Evolutionary conservation across 2,329 filamentous ascomycete genomes (phyloP), one percentile per base, ranked within the genome.

Genomic region (Penicillium sp.): DNA sequence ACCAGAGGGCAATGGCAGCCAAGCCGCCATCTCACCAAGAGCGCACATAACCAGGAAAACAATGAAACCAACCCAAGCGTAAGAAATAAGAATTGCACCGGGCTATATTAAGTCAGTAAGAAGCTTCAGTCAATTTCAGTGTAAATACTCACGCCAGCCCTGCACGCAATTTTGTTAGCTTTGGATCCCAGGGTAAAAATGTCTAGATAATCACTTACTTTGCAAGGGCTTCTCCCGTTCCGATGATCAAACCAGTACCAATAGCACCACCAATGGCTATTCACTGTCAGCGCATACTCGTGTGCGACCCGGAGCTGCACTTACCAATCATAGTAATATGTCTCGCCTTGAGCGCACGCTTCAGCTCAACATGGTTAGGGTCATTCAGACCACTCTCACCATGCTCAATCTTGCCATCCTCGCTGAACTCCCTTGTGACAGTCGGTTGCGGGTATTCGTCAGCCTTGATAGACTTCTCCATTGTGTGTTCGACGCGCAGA

Each of bases 11-110:
- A 91, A 80, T 48, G 90, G 90, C 33, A 94, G 74, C 88, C 88
- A 94, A 50, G 89, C 84, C 9, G 89, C 88, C 88, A 94, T 94
- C 73, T 93, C 89, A 60, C 89, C 90, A 4, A 94, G 83, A 54
- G 84, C 87, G 55, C 86, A 86, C 88, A 94, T 91, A 63, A 94
- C 89, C 40, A 91, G 77, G 73, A 86, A 94, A 62, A 93, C 90
- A 57, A 94, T 67, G 46, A 77, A 75, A 44, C 76, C 76, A 42
- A 78, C 74, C 51, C 75, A 67, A 5, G 72, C 64, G 61, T 78
- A 78, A 6, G 74, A 75, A 42, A 78, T 78, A 30, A 78, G 65
- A 36, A 78, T 71, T 4, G 75, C 66, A 14, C 67, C 76, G 19
- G 76, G 76, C 63, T 73, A 57, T 56, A 14, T 31, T 56, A 63